Base-by-base conservation (phyloP, 2,329 filamentous ascomycete genomes). In the Scopulariopsis brevicaulis region DNA sequence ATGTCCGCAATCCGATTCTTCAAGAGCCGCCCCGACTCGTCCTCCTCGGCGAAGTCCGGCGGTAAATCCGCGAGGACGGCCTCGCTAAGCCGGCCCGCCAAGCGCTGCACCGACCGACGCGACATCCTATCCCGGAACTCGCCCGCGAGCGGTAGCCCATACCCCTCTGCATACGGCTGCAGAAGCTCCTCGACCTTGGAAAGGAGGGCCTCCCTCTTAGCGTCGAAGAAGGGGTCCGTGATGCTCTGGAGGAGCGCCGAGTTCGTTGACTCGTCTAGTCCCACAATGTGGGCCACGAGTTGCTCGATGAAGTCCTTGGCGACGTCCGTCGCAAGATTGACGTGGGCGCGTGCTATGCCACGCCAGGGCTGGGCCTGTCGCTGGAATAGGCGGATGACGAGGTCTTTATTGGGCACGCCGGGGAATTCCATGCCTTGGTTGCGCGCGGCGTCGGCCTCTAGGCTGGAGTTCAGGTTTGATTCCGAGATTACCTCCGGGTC, bases 371-470 rank as follows among this genome's bases (percentile, higher is more conserved):
- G 51, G 0, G 71, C 64, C 35, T 76, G 71, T 6, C 65, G 63
- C 25, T 68, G 67, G 61, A 78, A 77, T 1, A 77, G 62, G 34
- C 71, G 64, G 3, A 73, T 63, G 0, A 65, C 70, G 4, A 77
- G 64, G 0, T 70, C 65, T 15, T 64, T 64, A 43, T 72, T 77
- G 0, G 68, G 64, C 0, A 66, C 65, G 0, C 73, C 73, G 0
- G 73, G 71, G 22, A 76, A 71, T 53, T 75, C 73, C 1, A 59
- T 66, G 1, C 74, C 74, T 56, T 72, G 73, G 37, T 74, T 74
- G 0, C 59, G 60, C 0, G 69, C 66, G 1, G 70, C 72, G 28
- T 43, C 34, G 6, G 15, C 40, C 54, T 53, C 50, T 10, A 59
- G 40, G 54, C 15, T 20, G 18, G 32, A n/a, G 1, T 59, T 59